Base-by-base conservation (phyloP, 495 filamentous ascomycete genomes). In the Penicillium steckii region DNA sequence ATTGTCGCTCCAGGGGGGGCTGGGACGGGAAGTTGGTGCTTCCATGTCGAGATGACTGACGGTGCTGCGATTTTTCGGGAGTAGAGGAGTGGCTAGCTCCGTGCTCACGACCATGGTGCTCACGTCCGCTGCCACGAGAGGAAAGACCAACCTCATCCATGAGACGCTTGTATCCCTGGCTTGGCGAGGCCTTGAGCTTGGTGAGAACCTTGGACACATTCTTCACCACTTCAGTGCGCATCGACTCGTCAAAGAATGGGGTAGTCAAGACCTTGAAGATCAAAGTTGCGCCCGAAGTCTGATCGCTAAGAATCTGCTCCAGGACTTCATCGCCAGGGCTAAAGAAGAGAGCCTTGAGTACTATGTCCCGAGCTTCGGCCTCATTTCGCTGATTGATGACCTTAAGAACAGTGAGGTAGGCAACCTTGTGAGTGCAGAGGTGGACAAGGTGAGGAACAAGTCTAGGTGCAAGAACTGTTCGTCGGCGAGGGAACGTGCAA, bases 181-280 rank as follows among this genome's bases (percentile, higher is more conserved):
- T 86, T 41, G 94, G 90, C 51, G 93, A 87, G 5, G 89, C 92
- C 72, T 98, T 98, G 56, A 97, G 81, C 55, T 87, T 87, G 37
- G 90, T 77, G 35, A 98, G 79, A 46, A 97, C 92, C 66, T 85
- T 88, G 53, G 91, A 88, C 25, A 98, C 90, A 46, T 90, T 95
- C 68, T 95, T 89, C 1, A 94, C 83, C 33, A 96, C 90, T 54
- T 96, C 88, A 24, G 80, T 76, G 27, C 94, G 86, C 71, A 95
- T 90, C 15, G 78, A 85, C 62, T 98, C 95, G 55, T 98, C 95
- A 56, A 97, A 93, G 84, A 95, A 97, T 1, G 95, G 94, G 9
- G 94, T 97, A 3, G 94, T 97, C 30, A 98, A 76, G 27, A 97
- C 90, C 78, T 98, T 98, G 81, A 96, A 97, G 65, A 97, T 96